Conservation (phyloP, 1,284 basidiomycete genomes). For the Mycena citricolor region DNA sequence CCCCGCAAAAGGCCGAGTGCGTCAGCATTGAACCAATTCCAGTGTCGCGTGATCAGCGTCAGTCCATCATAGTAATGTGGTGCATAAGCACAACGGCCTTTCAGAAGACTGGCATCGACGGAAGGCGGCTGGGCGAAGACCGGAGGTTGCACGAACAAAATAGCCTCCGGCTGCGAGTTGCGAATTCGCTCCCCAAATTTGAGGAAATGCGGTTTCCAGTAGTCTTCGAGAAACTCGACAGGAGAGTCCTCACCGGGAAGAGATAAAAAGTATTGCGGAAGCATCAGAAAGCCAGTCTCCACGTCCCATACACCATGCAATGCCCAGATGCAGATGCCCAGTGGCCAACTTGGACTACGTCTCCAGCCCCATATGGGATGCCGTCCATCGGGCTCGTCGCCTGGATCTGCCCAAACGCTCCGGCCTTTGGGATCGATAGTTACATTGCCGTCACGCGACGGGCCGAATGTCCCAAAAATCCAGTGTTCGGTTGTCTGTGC, state of each 20-base stretch:
- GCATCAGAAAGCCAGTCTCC: slow-evolving; percentile 64
- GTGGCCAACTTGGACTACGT: slow-evolving; percentile 72
- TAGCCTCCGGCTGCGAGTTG: slow-evolving; percentile 76
- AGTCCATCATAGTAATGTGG: slow-evolving; percentile 96
- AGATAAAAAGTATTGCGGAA: slow-evolving; percentile 78
- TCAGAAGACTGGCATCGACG: slow-evolving; percentile 56
- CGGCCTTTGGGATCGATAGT: slow-evolving; percentile 83
- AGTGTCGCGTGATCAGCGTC: slow-evolving; percentile 80
- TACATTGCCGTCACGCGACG: slow-evolving; percentile 69
- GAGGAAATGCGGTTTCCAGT: slow-evolving; percentile 80
- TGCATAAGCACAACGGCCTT: slow-evolving; percentile 76
- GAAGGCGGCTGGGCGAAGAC: slow-evolving; percentile 84
- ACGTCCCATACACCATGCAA: slow-evolving; percentile 92
- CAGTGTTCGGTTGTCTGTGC: slow-evolving; percentile 85
- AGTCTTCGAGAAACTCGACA: slow-evolving; percentile 77
- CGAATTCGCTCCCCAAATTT: slow-evolving; percentile 70
- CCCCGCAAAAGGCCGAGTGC: slow-evolving; percentile 88
- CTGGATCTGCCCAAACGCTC: slow-evolving; percentile 70
- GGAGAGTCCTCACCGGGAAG: slow-evolving; percentile 35
- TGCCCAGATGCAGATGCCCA: slow-evolving; percentile 91
- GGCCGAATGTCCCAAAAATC: slow-evolving; percentile 81
- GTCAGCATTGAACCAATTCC: slow-evolving; percentile 98
- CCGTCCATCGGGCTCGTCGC: slow-evolving; percentile 37
- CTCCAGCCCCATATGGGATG: slow-evolving; percentile 80
- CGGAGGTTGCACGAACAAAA: slow-evolving; percentile 90